Conservation (phyloP, 1,284 basidiomycete species). For the Omphalotus olearius region DNA sequence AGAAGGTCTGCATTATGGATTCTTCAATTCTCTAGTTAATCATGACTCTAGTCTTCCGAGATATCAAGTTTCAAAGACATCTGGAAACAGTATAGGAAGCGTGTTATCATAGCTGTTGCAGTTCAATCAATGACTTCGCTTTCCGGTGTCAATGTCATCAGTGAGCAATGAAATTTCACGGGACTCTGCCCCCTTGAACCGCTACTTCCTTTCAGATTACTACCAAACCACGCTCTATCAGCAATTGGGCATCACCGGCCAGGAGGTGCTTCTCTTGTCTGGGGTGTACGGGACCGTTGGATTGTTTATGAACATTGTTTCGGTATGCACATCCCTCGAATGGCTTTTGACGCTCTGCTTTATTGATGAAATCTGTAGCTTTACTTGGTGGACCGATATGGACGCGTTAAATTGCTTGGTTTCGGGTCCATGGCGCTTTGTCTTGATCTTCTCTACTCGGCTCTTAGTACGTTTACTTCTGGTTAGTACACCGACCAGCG, state of each 20-base stretch:
- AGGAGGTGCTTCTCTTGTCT: not conserved
- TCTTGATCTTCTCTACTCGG: not conserved
- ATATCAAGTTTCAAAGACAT: constrained; percentile 13
- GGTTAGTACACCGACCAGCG: not conserved
- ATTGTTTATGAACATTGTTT: not conserved
- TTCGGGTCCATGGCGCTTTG: not conserved
- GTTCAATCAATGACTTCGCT: constrained; percentile 17
- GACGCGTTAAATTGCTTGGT: not conserved
- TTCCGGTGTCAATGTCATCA: constrained; percentile 16
- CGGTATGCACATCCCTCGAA: not conserved
- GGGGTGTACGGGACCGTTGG: not conserved
- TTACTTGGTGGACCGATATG: not conserved
- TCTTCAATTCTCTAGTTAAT: not conserved
- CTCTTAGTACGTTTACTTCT: not conserved
- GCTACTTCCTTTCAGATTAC: not conserved
- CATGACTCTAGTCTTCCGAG: constrained; percentile 1
- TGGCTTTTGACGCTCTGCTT: not conserved
- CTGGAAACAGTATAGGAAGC: constrained; percentile 16
- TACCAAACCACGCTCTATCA: constrained; percentile 8
- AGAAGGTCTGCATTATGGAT: constrained; percentile 2
- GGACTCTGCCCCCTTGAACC: no score
- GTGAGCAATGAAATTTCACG: not conserved
- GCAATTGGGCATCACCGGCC: not conserved
- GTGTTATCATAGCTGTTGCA: constrained; percentile 15
- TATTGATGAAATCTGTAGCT: not conserved